Conservation (phyloP, 352 stramenopile genomes). For the Phytophthora fragariae region DNA sequence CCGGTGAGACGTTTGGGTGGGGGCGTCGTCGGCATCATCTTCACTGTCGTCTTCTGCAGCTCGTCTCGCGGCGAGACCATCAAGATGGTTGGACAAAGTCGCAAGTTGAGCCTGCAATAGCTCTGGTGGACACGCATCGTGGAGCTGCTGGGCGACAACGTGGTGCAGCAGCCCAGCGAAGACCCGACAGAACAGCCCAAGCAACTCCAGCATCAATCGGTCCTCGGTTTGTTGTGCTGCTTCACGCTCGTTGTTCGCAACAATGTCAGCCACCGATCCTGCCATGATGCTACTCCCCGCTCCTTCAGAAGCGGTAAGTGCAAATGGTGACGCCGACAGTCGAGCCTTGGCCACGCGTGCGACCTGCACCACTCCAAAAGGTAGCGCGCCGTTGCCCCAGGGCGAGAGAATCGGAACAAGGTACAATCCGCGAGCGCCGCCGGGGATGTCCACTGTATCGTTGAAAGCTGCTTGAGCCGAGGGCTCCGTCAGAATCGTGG, state of each 20-base stretch:
- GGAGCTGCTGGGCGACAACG: constrained; percentile 55
- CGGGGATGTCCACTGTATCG: constrained; percentile 72
- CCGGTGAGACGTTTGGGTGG: background rate
- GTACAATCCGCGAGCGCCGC: constrained; percentile 65
- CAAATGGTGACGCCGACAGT: constrained; percentile 30
- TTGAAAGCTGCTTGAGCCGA: constrained; percentile 68
- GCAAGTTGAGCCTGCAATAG: constrained; percentile 59
- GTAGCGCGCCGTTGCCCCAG: constrained; percentile 42
- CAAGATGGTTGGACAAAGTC: constrained; percentile 50
- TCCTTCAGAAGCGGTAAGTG: constrained; percentile 26
- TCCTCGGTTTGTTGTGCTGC: constrained; percentile 60
- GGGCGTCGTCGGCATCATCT: background rate
- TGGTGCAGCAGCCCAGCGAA: constrained; percentile 73
- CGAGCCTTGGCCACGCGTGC: constrained; percentile 46
- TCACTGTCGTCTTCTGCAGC: constrained; percentile 5
- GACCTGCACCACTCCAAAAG: constrained; percentile 76
- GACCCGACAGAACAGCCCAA: constrained; percentile 59
- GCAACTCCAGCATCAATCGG: constrained; percentile 58
- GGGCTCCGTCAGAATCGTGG: constrained; percentile 52
- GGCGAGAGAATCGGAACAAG: constrained; percentile 63
- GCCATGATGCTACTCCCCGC: background rate
- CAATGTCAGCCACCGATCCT: constrained; percentile 20
- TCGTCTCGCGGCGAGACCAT: constrained; percentile 26
- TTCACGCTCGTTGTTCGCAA: constrained; percentile 50
- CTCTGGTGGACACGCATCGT: constrained; percentile 56